These are phyloP conservation scores for Aquilaria agallochum DNA, from an alignment of 441 rosid genomes.

Conservation along the genomic window DNA sequence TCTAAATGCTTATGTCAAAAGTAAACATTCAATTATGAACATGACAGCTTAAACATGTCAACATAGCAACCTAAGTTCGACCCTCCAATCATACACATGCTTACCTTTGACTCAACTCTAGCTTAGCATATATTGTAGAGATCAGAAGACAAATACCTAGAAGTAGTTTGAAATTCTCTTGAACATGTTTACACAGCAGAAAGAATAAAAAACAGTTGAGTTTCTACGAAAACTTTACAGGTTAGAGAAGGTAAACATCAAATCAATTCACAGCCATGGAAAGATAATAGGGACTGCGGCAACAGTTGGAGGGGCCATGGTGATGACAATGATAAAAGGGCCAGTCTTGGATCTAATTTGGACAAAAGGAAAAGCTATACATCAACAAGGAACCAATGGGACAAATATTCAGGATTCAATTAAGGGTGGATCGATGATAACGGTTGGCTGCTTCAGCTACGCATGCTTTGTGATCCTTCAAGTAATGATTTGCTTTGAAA, in stretches of 20 bases:
- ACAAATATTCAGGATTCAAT: constrained; percentile 47
- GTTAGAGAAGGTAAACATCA: constrained; percentile 69
- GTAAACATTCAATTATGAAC: no score
- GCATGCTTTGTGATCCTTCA: constrained; percentile 80
- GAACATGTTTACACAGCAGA: no score
- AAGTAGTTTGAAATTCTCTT: no score
- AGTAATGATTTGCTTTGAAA: constrained; percentile 24
- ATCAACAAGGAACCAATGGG: constrained; percentile 32
- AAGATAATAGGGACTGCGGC: constrained; percentile 70
- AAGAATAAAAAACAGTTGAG: no score
- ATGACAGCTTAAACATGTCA: no score
- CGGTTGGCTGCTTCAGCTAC: constrained; percentile 67
- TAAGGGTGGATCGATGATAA: constrained; percentile 69
- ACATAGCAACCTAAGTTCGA: no score
- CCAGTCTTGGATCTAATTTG: constrained; percentile 51
- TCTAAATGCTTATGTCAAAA: no score
- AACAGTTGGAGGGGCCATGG: constrained; percentile 94
- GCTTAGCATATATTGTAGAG: no score
- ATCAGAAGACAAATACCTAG: no score
- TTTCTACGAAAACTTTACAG: constrained; percentile 13
- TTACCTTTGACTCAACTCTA: no score
- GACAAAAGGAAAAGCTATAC: constrained; percentile 38
- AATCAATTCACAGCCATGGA: constrained; percentile 49
- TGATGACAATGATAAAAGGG: constrained; percentile 79
- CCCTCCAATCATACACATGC: no score